A percentile compares a stretch with the other conserved stretches of the same genome.
Conservation (phyloP, 345 rosid species). For the Nasturtium officinale region DNA sequence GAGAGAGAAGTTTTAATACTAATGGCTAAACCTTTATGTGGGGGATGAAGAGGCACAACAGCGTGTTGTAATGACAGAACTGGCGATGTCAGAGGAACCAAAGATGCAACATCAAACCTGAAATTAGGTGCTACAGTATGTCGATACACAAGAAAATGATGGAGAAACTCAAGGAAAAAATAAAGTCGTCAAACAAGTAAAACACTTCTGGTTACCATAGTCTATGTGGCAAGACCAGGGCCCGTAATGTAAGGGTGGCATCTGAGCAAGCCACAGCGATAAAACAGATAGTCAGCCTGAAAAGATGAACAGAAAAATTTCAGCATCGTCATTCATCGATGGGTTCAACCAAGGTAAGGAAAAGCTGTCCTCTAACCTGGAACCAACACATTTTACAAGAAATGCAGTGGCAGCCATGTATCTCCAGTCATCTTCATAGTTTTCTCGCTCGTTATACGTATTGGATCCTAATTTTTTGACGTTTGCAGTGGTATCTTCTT, state of each 20-base stretch:
- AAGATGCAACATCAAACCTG: constrained; percentile 90
- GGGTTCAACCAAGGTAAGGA: neutral
- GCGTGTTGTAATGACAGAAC: constrained; percentile 77
- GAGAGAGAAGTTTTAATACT: neutral
- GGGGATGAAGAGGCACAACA: constrained; percentile 49
- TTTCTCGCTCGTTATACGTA: constrained; percentile 44
- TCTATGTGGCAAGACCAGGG: constrained; percentile 79
- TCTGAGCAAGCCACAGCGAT: constrained; percentile 87
- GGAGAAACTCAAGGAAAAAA: constrained; percentile 3
- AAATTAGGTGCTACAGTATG: constrained; percentile 10
- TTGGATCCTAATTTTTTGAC: constrained; percentile 35
- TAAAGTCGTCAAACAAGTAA: constrained; percentile 23
- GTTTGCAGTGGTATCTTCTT: constrained; percentile 33
- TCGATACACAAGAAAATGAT: neutral
- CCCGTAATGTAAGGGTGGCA: constrained; percentile 83
- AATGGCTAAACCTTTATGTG: constrained; percentile 53
- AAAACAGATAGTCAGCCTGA: constrained; percentile 86
- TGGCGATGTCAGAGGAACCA: constrained; percentile 70
- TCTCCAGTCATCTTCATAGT: constrained; percentile 91
- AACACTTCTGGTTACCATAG: constrained; percentile 64
- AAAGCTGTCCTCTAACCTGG: constrained; percentile 56
- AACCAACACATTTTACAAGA: constrained; percentile 72
- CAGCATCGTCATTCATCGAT: constrained; percentile 10
- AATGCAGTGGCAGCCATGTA: constrained; percentile 91
- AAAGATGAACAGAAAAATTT: constrained; percentile 4